These are phyloP conservation scores for Talaromyces nanjingensis DNA, from an alignment of 495 filamentous ascomycete genomes.

Conservation along the genomic window DNA sequence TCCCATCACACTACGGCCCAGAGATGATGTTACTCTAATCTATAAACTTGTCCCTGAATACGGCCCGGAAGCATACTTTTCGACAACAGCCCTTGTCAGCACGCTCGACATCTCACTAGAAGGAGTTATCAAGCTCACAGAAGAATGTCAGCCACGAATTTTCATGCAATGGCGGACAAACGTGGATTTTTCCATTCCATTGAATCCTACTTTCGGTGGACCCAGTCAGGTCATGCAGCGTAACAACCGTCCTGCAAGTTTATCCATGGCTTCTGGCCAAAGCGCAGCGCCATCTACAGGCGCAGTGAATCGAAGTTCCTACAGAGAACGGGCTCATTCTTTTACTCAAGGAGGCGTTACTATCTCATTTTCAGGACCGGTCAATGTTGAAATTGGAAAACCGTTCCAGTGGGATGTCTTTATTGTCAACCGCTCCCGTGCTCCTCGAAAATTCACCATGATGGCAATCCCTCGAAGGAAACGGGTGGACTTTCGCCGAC, in stretches of 20 bases:
- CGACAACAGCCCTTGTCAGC: slow-evolving; percentile 41
- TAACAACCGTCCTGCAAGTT: slow-evolving; percentile 48
- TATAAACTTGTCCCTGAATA: slow-evolving; percentile 68
- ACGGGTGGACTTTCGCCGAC: slow-evolving; percentile 56
- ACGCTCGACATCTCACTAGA: slow-evolving; percentile 57
- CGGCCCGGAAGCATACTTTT: slow-evolving; percentile 42
- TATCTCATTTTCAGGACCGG: slow-evolving; percentile 64
- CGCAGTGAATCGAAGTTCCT: slow-evolving; percentile 44
- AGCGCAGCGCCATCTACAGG: slow-evolving; percentile 18
- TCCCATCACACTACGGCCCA: slow-evolving; percentile 64
- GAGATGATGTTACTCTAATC: slow-evolving; percentile 79
- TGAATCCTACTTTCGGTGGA: slow-evolving; percentile 55
- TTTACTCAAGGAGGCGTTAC: slow-evolving; percentile 62
- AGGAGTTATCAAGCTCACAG: slow-evolving; percentile 56
- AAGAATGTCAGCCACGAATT: slow-evolving; percentile 64
- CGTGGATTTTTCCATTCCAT: slow-evolving; percentile 73
- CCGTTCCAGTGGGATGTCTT: slow-evolving; percentile 83
- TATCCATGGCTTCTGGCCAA: slow-evolving; percentile 25
- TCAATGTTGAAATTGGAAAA: slow-evolving; percentile 58
- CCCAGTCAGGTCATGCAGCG: slow-evolving; percentile 49
- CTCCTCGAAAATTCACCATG: slow-evolving; percentile 70
- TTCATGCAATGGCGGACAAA: slow-evolving; percentile 74
- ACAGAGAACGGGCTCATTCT: slow-evolving; percentile 42
- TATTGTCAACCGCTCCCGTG: slow-evolving; percentile 71
- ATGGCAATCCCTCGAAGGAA: slow-evolving; percentile 74